Evolutionary conservation across 176 grass and related monocot species (phyloP), one percentile per base, ranked within the genome.

Genomic region (Poa pratensis): DNA sequence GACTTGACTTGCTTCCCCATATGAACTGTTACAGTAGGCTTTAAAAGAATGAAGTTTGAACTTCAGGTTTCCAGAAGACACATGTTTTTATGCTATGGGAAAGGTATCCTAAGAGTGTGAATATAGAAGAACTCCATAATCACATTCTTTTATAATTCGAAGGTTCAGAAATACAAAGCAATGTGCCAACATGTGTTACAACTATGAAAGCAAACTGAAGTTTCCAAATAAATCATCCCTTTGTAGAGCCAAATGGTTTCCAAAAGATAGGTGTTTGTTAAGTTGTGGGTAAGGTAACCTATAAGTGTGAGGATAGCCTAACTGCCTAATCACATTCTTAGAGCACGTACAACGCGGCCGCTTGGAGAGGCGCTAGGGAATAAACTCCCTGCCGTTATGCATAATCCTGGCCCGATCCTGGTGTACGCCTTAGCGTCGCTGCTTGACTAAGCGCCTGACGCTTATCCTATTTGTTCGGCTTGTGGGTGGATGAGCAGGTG

Each of bases 221-320:
- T 78, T 92, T 88, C 62, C 34, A 89, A 99, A 99, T 12, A 96
- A 17, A 66, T 96, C 92, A 66, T 90, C 91, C 14, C 91, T 88
- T 84, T 89, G 67, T 76, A 16, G 34, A 46, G 48, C 3, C 37
- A 73, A 9, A 82, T 66, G 19, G 67, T 73, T 79, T 65, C 27
- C 35, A 65, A 70, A 84, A 79, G 32, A 57, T 40, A 32, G 34
- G 18, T 16, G 24, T 50, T 50, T 32, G 17, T 43, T 4, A 64
- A 15, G 53, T 55, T 80, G 63, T 20, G 50, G 66, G 65, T 54
- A 35, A 75, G 13, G 68, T 35, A 67, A 58, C 12, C 19, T 14
- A 48, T 34, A 30, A 66, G 32, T 58, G 19, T 1, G 23, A 57
- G 51, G 63, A 73, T 64, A 12, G 79, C 20, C 60, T 52, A 26